These are phyloP conservation scores for Penicillium lagena DNA, from an alignment of 495 filamentous ascomycete species.

Conservation along the genomic window DNA sequence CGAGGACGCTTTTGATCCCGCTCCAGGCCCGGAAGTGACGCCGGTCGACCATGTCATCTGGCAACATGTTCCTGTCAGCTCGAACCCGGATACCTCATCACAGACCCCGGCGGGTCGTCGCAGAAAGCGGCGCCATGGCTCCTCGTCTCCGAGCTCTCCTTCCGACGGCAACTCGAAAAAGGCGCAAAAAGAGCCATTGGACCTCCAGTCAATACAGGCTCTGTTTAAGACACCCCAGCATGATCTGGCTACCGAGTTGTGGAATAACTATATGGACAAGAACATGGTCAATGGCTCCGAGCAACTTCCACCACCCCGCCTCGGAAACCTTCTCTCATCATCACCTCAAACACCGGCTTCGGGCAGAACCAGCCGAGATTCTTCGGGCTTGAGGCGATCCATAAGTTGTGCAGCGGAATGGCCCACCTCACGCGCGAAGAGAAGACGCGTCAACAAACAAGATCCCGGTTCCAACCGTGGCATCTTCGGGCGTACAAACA, in stretches of 20 bases:
- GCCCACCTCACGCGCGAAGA: slow-evolving; percentile 52
- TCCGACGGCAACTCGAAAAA: slow-evolving; percentile 41
- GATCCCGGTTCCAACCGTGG: slow-evolving; percentile 26
- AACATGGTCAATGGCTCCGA: slow-evolving; percentile 31
- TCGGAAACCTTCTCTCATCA: slow-evolving; percentile 64
- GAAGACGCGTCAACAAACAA: slow-evolving; percentile 29
- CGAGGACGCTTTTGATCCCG: slow-evolving; percentile 47
- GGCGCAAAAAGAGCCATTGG: slow-evolving; percentile 33
- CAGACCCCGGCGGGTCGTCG: slow-evolving; percentile 46
- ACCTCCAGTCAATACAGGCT: slow-evolving; percentile 47
- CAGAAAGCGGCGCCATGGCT: slow-evolving; percentile 72
- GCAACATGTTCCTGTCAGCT: slow-evolving; percentile 50
- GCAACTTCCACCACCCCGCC: slow-evolving; percentile 39
- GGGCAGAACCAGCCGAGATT: slow-evolving; percentile 34
- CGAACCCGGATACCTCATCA: slow-evolving; percentile 29
- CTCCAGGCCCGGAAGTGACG: slow-evolving; percentile 40
- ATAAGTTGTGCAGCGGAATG: slow-evolving; percentile 66
- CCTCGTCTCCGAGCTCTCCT: slow-evolving; percentile 73
- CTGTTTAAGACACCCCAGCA: slow-evolving; percentile 66
- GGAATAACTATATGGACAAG: slow-evolving; percentile 67
- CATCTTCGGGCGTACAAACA: slow-evolving; percentile 44
- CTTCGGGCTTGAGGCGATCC: slow-evolving; percentile 54
- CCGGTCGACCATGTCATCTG: slow-evolving; percentile 72
- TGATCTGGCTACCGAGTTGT: slow-evolving; percentile 81
- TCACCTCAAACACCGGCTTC: slow-evolving; percentile 57